Base-by-base conservation (phyloP, 768 basidiomycete genomes). In the Lactarius deliciosus region DNA sequence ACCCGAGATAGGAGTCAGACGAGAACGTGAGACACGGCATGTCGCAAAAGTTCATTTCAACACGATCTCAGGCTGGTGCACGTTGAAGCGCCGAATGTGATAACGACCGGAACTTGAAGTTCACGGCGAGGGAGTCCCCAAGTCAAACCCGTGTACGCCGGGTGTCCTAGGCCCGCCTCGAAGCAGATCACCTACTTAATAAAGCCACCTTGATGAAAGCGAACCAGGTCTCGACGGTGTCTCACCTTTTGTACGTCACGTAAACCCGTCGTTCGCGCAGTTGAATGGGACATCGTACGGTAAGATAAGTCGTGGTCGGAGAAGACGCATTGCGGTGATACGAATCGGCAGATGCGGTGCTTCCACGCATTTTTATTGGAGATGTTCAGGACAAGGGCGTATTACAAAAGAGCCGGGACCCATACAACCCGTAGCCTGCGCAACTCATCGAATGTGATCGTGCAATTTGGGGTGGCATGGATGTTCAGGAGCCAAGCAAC, bases 1-100 rank as follows among this genome's bases (percentile, higher is more conserved):
- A 56, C 32, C 18, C 7, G 18, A 25, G 16, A 28, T 43, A 16
- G 18, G 38, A 5, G 15, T 32, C 60, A 43, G 32, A 62, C 15
- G 16, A 75, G 18, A 43, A 28, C 18, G 34, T 20, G 11, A 36
- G 30, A 40, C 38, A 34, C 5, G 30, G 40, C 15, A 30, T 81
- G 76, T 70, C 86, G 70, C 87, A 88, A 66, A 88, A 83, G 30
- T 86, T 88, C 64, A 83, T 73, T 70, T 88, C 85, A 67, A 86
- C 34, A 87, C 76, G 43, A 87, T 79, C 11, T n/a, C n/a, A n/a
- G n/a, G n/a, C n/a, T 73, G 66, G 68, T 88, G 85, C 6, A 76
- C 74, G 65, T 86, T 74, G 71, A 87, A 87, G 71, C 83, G 82
- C 47, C 13, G n/a, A 22, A 45, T 47, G n/a, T 45, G n/a, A 47